These are phyloP conservation scores for Penicillium capsulatum DNA, from an alignment of 2,329 filamentous ascomycete species.

Conservation along the genomic window DNA sequence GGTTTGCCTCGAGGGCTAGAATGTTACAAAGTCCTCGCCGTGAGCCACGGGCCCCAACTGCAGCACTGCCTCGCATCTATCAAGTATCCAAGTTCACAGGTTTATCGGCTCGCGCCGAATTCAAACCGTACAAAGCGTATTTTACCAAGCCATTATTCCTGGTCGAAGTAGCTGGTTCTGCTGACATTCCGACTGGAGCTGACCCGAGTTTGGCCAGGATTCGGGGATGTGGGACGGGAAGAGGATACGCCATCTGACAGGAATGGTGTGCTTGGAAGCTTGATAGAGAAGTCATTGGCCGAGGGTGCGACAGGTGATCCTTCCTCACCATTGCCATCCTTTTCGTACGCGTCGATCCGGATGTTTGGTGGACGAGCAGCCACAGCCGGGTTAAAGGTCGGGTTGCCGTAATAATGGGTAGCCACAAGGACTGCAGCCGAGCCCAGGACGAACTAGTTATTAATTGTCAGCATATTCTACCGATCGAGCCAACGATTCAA, in stretches of 20 bases:
- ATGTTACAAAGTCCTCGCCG: slow-evolving; percentile 4
- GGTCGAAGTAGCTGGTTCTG: slow-evolving; percentile 38
- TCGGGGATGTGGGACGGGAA: slow-evolving; percentile 51
- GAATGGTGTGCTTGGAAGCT: slow-evolving; percentile 45
- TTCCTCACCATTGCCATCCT: slow-evolving; percentile 56
- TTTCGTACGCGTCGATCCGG: slow-evolving; percentile 70
- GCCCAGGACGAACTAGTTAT: slow-evolving; percentile 71
- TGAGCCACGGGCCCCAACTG: slow-evolving; percentile 4
- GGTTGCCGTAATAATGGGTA: slow-evolving; percentile 77
- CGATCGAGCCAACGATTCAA: slow-evolving; percentile 4
- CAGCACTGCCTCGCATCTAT: slow-evolving; percentile 9
- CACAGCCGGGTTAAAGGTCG: slow-evolving; percentile 41
- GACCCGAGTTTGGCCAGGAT: slow-evolving; percentile 45
- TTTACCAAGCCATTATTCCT: slow-evolving; percentile 22
- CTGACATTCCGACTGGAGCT: slow-evolving; percentile 37
- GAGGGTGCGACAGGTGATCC: slow-evolving; percentile 21
- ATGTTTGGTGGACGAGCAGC: slow-evolving; percentile 47
- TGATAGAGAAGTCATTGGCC: slow-evolving; percentile 47
- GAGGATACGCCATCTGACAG: slow-evolving; percentile 50
- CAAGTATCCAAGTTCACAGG: slow-evolving; percentile 17
- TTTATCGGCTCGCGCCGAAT: slow-evolving; percentile 1
- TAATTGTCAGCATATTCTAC: slow-evolving; percentile 7
- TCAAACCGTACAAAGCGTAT: neutral
- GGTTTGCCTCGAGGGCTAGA: slow-evolving; percentile 2
- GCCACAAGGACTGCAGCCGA: slow-evolving; percentile 73